Evolutionary conservation across 768 basidiomycete species (phyloP), one percentile per base, ranked within the genome.

Genomic region (Boletus barrowsii): DNA sequence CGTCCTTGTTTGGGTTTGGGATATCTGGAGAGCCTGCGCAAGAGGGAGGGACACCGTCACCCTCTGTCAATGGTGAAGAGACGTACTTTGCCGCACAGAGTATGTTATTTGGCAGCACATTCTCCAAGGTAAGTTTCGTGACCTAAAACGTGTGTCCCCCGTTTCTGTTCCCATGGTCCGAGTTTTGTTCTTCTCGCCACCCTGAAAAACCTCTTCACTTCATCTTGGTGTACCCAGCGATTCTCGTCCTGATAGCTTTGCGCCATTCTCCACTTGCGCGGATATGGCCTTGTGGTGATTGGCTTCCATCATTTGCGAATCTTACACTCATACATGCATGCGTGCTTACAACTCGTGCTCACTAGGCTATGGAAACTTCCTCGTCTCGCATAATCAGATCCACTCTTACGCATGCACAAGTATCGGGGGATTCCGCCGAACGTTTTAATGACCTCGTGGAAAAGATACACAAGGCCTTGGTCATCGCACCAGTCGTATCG

Each of bases 391-490:
- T 47, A 5, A 42, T 42, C 47, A 61, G 36, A 29, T 49, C 63
- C 32, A 61, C 63, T n/a, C 35, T 47, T 26, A 51, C 52, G 29
- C 33, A 26, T 18, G 47, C 43, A 32, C 42, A 40, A 22, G 33
- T 32, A 40, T 53, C 58, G 49, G 45, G 49, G 43, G 30, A 51
- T 45, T 57, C 65, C 17, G 18, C 49, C 35, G 54, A 63, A 54
- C 72, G 68, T 33, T 86, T 88, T 63, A 69, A 73, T 32, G 79
- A 80, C 18, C 71, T 89, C 15, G 75, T 87, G 24, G 69, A 77
- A n/a, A 82, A 76, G 55, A 90, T 92, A 48, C 87, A 90, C 62
- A 77, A 79, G 49, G 78, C 80, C 18, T 73, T 92, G 24, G 76
- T 81, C 5, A 76, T 89, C 60, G 77, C 78, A 14, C 87, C 88